Evolutionary conservation across 2,329 filamentous ascomycete species (phyloP), one percentile per base, ranked within the genome.

Genomic region (Fusarium luffae): DNA sequence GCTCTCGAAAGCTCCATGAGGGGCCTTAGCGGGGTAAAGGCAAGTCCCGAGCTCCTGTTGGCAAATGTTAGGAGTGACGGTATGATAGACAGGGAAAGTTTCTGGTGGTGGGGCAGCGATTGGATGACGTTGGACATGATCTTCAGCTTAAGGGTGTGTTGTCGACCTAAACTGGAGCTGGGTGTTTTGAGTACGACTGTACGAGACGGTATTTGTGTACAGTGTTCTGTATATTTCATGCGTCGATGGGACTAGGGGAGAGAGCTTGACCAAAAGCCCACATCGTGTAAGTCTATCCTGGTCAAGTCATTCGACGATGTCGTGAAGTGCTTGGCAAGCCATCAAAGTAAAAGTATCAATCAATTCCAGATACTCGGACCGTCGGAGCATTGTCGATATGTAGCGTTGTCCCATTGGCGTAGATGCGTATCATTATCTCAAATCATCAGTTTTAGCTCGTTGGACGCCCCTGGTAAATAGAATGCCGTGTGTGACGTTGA

Each of bases 71-170:
- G 46, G 63, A 49, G 68, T 69, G 63, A 69, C 51, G 51, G 52
- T 44, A 56, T 54, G 54, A 63, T 67, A 59, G 63, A 60, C 60
- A 51, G 50, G 50, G 56, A 59, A 55, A 61, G 58, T 59, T 60
- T 67, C 62, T 52, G 72, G 47, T 65, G 68, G 75, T 74, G 76
- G 76, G 74, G 69, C 60, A 42, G 63, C 62, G 63, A 68, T 74
- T 74, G 66, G 72, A 74, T 78, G 76, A 78, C 74, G 72, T 75
- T 75, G 64, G 68, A 62, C 48, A 71, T 50, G 61, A 67, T 59
- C 60, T 56, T 55, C 48, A 34, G 37, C 27, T 44, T 52, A 54
- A 27, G 51, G 48, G 44, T 60, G 68, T 40, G 54, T 64, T 49
- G 68, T 59, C 49, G 48, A 32, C 42, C 59, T 63, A 23, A 55